These are phyloP conservation scores for Epicoccum nigrum DNA, from an alignment of 2,329 filamentous ascomycete species.

Conservation along the genomic window DNA sequence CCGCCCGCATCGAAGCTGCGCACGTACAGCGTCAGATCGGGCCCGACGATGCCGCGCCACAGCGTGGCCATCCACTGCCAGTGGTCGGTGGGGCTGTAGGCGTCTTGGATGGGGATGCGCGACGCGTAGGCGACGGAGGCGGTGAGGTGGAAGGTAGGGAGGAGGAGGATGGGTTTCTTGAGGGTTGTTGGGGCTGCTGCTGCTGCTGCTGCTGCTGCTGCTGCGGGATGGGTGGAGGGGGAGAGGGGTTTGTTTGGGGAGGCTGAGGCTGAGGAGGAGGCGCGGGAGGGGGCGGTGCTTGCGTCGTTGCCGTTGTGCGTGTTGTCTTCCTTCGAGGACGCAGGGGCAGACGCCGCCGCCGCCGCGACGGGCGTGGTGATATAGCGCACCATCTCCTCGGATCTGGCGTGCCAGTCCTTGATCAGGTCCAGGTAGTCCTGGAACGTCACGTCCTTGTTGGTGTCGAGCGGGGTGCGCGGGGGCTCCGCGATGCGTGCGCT, in stretches of 20 bases:
- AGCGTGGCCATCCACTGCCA: conserved; percentile 98
- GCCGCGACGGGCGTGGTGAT: conserved; percentile 49
- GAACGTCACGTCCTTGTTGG: conserved; percentile 44
- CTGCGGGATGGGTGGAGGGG: no score
- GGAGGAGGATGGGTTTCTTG: conserved; percentile 75
- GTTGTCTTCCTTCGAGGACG: conserved; percentile 21
- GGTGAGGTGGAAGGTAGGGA: conserved; percentile 81
- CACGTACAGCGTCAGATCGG: conserved; percentile 79
- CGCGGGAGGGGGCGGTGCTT: no score
- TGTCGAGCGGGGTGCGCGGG: conserved; percentile 50
- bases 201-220: no score
- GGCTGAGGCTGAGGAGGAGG: no score
- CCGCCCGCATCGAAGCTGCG: conserved; percentile 44
- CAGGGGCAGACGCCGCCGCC: neutral
- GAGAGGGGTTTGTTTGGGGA: no score
- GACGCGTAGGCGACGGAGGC: conserved; percentile 77
- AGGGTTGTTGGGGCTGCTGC: no score
- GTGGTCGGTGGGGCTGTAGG: conserved; percentile 83
- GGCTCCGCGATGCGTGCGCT: conserved; percentile 58
- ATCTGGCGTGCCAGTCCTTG: conserved; percentile 76
- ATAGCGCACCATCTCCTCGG: conserved; percentile 69
- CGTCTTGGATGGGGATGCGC: conserved; percentile 74
- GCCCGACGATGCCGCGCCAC: conserved; percentile 84
- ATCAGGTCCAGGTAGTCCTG: conserved; percentile 71
- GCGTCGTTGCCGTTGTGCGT: conserved; percentile 26